These are phyloP conservation scores for Trichosanthes cucumerina DNA, from an alignment of 306 rosid genomes.

Conservation along the genomic window DNA sequence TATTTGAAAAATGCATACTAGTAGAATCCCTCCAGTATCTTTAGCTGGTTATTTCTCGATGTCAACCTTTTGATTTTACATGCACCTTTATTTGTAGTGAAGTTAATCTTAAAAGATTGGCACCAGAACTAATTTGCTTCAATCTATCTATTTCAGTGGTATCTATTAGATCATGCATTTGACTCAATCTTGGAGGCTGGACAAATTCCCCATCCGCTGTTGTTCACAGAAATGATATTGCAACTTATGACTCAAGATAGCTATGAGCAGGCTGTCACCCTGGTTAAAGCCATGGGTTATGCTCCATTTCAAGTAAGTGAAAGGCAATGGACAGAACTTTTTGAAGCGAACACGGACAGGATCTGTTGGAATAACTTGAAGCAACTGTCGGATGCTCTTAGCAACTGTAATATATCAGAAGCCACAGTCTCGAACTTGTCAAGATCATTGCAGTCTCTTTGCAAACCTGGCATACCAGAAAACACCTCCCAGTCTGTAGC, in stretches of 20 bases:
- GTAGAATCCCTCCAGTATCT: background rate
- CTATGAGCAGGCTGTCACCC: slow-evolving; percentile 49
- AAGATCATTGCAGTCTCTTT: slow-evolving; percentile 41
- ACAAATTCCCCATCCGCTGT: slow-evolving; percentile 47
- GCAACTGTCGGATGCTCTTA: slow-evolving; percentile 38
- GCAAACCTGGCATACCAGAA: slow-evolving; percentile 11
- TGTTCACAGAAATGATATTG: slow-evolving; percentile 59
- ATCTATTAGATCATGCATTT: slow-evolving; percentile 82
- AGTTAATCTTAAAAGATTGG: background rate
- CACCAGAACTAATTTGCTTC: background rate
- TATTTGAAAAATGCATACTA: background rate
- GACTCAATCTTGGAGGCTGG: slow-evolving; percentile 64
- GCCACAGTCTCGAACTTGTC: slow-evolving; percentile 55
- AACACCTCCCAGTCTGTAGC: background rate
- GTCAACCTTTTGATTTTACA: background rate
- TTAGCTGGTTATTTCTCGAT: background rate
- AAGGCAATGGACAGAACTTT: slow-evolving; percentile 59
- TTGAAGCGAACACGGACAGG: slow-evolving; percentile 40
- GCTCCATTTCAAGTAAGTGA: slow-evolving; percentile 72
- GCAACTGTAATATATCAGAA: slow-evolving; percentile 42
- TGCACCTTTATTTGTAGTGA: background rate
- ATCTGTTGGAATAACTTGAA: slow-evolving; percentile 33
- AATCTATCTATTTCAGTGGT: slow-evolving; percentile 35
- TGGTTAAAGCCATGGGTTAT: slow-evolving; percentile 56
- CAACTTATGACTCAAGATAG: slow-evolving; percentile 43